Evolutionary conservation across 1,284 basidiomycete species (phyloP), one percentile per base, ranked within the genome.

Genomic region (Ustilago lituana): DNA sequence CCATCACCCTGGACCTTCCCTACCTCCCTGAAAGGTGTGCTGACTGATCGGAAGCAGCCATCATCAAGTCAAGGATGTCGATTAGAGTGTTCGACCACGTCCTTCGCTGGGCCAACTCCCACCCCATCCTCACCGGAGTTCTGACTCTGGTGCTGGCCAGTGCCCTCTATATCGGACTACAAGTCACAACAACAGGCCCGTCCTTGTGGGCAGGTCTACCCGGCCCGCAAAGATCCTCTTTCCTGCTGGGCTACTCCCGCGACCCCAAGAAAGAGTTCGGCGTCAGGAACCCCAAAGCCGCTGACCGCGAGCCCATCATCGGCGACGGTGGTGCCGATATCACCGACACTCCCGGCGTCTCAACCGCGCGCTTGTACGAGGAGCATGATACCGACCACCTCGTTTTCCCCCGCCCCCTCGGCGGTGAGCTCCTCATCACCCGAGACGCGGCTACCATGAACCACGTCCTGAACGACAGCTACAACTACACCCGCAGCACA

Each of bases 391-490:
- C 46, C 20, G 68, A 71, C 26, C 63, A 66, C 24, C 39, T 71
- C 17, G 41, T 71, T 19, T 59, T 61, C 24, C 68, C 68, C 3
- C 63, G 63, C 17, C 63, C 63, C 2, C 31, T 71, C 24, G 68
- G 63, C 12, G 63, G 55, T 32, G 68, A 71, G 32, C 48, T 71
- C 8, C 55, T 71, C 41, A 24, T 67, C 44, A 71, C 68, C 6
- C 24, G 68, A 20, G 68, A 71, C 22, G 63, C 63, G 19, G 59
- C 68, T 8, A 53, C 59, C 2, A 71, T 71, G 43, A 71, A 63
- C 49, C 55, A 66, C 24, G 47, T 71, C 20, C 59, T 71, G 22
- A 58, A 54, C 40, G 68, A 71, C 45, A 63, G 46, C 47, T 66
- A 65, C 59, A 53, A 54, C 44, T 71, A 59, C 36, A 40, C 43